Percentiles rank a stretch among this genome's conserved stretches.
Evolutionary conservation across 345 rosid species (phyloP).

Genomic region (Xanthoceras sorbifolium): DNA sequence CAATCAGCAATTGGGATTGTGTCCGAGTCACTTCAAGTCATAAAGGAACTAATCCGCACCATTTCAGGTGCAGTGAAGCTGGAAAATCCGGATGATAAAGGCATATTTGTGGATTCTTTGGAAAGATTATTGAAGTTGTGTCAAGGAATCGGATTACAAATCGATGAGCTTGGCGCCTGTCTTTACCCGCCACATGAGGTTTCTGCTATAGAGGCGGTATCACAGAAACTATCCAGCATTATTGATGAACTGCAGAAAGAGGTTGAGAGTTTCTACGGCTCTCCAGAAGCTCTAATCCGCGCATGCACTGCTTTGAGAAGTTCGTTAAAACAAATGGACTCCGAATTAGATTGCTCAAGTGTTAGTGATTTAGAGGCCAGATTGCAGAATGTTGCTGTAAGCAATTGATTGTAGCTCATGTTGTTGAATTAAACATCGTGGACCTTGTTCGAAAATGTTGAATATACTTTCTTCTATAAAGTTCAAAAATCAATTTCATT

Average conservation of each 20-base stretch:
- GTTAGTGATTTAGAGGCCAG: conserved; percentile 40
- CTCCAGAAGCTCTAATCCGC: conserved; percentile 47
- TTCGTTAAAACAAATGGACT: conserved; percentile 47
- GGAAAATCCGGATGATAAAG: conserved; percentile 51
- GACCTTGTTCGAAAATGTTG: not conserved
- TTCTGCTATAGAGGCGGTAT: conserved; percentile 42
- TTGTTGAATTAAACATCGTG: not conserved
- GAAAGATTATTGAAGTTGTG: conserved; percentile 73
- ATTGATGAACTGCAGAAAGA: conserved; percentile 42
- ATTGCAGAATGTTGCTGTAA: conserved; percentile 54
- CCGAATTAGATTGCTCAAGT: conserved; percentile 35
- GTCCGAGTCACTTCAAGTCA: conserved; percentile 48
- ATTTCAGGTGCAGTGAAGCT: conserved; percentile 70
- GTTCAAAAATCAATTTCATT: conserved; percentile 1
- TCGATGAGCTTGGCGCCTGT: conserved; percentile 82
- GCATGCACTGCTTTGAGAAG: conserved; percentile 51
- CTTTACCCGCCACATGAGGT: conserved; percentile 90
- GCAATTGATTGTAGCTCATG: conserved; percentile 13
- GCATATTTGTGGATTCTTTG: conserved; percentile 59
- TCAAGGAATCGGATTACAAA: conserved; percentile 59
- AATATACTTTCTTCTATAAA: not conserved
- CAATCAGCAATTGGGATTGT: conserved; percentile 57
- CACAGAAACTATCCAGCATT: conserved; percentile 39
- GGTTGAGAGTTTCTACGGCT: conserved; percentile 44
- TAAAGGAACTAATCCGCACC: conserved; percentile 79